Base-by-base conservation (phyloP, 805 yeast genomes). In the Candida piceae region DNA sequence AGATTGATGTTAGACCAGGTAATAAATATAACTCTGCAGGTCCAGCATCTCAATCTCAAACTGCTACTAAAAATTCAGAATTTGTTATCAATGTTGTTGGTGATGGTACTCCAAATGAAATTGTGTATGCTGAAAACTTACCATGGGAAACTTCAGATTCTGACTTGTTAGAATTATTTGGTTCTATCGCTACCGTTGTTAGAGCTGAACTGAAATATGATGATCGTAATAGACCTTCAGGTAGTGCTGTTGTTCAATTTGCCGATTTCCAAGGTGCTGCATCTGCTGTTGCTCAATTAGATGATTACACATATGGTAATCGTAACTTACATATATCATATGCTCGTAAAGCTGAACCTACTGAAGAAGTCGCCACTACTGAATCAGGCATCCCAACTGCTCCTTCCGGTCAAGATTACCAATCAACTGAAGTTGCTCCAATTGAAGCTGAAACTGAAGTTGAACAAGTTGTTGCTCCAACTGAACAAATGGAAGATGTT, bases 61-160 rank as follows among this genome's bases (percentile, higher is more conserved):
- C 40, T 16, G 39, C 39, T 25, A 41, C 52, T 17, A 60, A 55
- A 42, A 73, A 72, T 54, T 55, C 77, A 26, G 78, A 67, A 7
- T 84, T 87, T 58, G 76, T 88, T 11, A 75, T 70, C 32, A 81
- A 78, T 38, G 88, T 84, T 29, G 50, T 57, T 7, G 84, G 82
- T 2, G 64, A 69, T 31, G 87, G 86, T 29, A 72, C 64, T 27
- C 77, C 76, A 34, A 80, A 78, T 34, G 74, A 67, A 23, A 69
- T 74, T 16, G 72, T 90, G 31, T 83, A 64, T 55, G 88, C 84
- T 16, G 72, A 70, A 31, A 90, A 90, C 65, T 67, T 90, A 54
- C 97, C 97, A 21, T 86, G 76, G 70, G 81, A 88, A 35, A 89
- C 97, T n/a, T 76, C 87, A 22, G 79, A 80, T 47, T 79, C 81